Evolutionary conservation across 306 rosid species (phyloP).

Genomic region (Lathyrus oleraceus): DNA sequence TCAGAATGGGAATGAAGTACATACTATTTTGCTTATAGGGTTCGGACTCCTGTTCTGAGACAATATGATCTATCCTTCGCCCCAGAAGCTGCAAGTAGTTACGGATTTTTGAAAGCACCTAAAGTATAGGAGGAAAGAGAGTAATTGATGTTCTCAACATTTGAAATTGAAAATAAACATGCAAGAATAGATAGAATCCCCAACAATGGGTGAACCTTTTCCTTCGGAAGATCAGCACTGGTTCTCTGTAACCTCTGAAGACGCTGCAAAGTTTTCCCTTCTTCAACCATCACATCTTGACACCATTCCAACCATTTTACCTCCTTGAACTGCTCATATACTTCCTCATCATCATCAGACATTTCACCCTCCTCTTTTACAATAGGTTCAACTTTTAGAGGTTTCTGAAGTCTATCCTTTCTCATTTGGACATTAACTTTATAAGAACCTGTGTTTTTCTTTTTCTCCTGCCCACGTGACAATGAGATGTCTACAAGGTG

Average conservation of each 20-base stretch:
- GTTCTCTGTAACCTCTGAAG: slow-evolving; percentile 83
- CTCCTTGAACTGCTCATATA: slow-evolving; percentile 95
- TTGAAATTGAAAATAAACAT: not conserved
- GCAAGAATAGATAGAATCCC: not conserved
- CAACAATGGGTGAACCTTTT: slow-evolving; percentile 52
- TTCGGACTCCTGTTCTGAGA: slow-evolving; percentile 73
- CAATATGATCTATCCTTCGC: slow-evolving; percentile 83
- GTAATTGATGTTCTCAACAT: not conserved
- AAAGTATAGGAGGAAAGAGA: slow-evolving; percentile 16
- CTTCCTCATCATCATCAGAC: slow-evolving; percentile 83
- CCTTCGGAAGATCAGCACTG: slow-evolving; percentile 93
- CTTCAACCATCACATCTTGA: slow-evolving; percentile 83
- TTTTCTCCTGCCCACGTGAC: slow-evolving; percentile 59
- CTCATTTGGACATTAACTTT: slow-evolving; percentile 47
- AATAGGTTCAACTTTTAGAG: slow-evolving; percentile 74
- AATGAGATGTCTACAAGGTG: slow-evolving; percentile 44
- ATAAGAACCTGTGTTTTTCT: slow-evolving; percentile 59
- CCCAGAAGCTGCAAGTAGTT: slow-evolving; percentile 94
- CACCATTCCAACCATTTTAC: slow-evolving; percentile 99
- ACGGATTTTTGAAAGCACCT: slow-evolving; percentile 91
- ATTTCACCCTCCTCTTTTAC: slow-evolving; percentile 98
- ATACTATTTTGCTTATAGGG: slow-evolving; percentile 85
- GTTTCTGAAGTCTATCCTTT: slow-evolving; percentile 58
- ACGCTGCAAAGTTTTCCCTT: slow-evolving; percentile 79
- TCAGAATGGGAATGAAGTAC: slow-evolving; percentile 36